These are phyloP conservation scores for Termitomyces sp. DNA, from an alignment of 768 basidiomycete species.

Conservation along the genomic window DNA sequence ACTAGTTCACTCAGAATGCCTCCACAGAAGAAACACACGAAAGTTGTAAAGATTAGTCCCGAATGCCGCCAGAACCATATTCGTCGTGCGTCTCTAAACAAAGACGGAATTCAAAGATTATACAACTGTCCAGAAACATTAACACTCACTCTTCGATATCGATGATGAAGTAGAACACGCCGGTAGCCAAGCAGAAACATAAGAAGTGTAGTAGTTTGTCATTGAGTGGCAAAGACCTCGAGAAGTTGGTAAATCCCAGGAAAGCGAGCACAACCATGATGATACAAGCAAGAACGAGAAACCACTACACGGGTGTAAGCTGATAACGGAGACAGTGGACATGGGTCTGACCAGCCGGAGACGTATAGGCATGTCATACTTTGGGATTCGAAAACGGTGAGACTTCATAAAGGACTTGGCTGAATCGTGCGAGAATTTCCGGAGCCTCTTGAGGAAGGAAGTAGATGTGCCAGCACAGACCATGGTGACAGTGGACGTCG, in stretches of 20 bases:
- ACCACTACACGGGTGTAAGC: constrained; percentile 54
- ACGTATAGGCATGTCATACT: constrained; percentile 66
- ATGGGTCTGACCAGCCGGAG: constrained; percentile 54
- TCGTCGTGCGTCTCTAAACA: constrained; percentile 60
- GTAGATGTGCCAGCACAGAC: constrained; percentile 9
- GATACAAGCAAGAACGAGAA: constrained; percentile 62
- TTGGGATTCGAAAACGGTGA: constrained; percentile 54
- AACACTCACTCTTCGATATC: constrained; percentile 79
- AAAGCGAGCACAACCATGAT: constrained; percentile 70
- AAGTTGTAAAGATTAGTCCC: constrained; percentile 58
- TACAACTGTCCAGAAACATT: background rate
- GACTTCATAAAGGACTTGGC: constrained; percentile 71
- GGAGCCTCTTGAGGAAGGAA: constrained; percentile 15
- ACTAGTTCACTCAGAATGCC: constrained; percentile 80
- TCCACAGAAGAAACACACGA: constrained; percentile 75
- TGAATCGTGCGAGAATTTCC: constrained; percentile 37
- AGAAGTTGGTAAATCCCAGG: constrained; percentile 72
- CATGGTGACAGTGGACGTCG: background rate
- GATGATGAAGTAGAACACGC: constrained; percentile 81
- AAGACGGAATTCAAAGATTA: background rate
- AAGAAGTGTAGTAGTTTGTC: constrained; percentile 79
- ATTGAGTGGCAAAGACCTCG: constrained; percentile 61
- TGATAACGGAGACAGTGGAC: constrained; percentile 11
- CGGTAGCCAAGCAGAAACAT: constrained; percentile 71
- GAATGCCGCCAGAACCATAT: constrained; percentile 87